Percentiles rank a stretch among this genome's conserved stretches.
phyloP scores from a whole-genome alignment of 2,329 filamentous ascomycete species.

The Claviceps sp. region DNA sequence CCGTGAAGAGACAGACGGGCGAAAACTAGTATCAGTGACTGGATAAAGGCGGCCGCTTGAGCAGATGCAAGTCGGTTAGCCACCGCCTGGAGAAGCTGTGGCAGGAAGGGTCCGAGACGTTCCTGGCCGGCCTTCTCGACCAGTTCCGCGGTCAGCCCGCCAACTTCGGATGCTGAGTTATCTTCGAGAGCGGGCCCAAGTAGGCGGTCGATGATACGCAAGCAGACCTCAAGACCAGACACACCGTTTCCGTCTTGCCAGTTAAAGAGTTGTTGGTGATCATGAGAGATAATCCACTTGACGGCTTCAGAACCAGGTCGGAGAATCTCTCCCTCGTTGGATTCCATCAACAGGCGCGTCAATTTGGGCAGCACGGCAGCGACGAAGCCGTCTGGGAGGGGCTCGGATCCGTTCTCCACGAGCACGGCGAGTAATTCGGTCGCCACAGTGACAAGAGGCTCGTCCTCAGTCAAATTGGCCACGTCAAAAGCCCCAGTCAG shows the following conservation, averaged over 20 bases:
- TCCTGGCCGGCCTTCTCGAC: constrained; percentile 93
- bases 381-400: constrained; percentile 77
- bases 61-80: constrained; percentile 74
- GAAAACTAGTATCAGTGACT: constrained; percentile 91
- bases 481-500: constrained; percentile 83
- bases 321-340: constrained; percentile 76
- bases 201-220: constrained; percentile 85
- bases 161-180: constrained; percentile 89
- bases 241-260: constrained; percentile 74
- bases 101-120: constrained; percentile 76
- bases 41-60: constrained; percentile 78
- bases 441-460: constrained; percentile 74
- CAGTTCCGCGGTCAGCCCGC: constrained; percentile 81
- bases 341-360: constrained; percentile 66
- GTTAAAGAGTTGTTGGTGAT: constrained; percentile 75
- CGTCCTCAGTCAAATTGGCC: constrained; percentile 71
- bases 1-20: constrained; percentile 76
- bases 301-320: constrained; percentile 75
- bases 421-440: constrained; percentile 73
- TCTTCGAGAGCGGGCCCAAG: constrained; percentile 78
- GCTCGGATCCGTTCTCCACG: constrained; percentile 69
- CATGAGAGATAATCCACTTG: constrained; percentile 80
- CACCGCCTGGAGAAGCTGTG: constrained; percentile 78
- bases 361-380: constrained; percentile 77
- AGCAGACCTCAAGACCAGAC: constrained; percentile 73